Conservation (phyloP, 139 green algal genomes). For the Bryopsis sp. region DNA sequence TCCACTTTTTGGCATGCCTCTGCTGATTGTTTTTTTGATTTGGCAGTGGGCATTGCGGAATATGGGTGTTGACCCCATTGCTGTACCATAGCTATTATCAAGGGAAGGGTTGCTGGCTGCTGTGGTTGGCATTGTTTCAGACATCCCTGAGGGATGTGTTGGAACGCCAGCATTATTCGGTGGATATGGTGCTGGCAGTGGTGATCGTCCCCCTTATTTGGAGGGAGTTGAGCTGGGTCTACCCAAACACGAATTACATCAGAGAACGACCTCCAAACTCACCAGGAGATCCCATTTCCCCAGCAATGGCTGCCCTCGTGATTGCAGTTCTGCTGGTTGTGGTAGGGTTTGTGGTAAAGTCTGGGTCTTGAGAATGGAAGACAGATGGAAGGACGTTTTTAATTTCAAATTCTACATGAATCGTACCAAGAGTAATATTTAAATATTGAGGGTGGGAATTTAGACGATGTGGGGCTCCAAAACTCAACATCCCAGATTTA, state of each 20-base stretch:
- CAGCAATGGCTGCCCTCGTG: background rate
- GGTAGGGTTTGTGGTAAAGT: background rate
- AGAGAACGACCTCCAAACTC: too few species aligned
- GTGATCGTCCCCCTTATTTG: constrained; percentile 61
- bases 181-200: constrained; percentile 76
- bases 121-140: constrained; percentile 47
- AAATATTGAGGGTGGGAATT: too few species aligned
- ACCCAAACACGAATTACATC: background rate
- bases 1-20: background rate
- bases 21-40: background rate
- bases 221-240: constrained; percentile 43
- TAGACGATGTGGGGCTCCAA: too few species aligned
- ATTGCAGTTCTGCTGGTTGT: background rate
- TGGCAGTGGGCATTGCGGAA: constrained; percentile 19
- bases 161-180: constrained; percentile 52
- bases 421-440: too few species aligned
- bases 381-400: too few species aligned
- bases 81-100: constrained; percentile 13
- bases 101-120: constrained; percentile 19
- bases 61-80: constrained; percentile 16
- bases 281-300: background rate
- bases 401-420: too few species aligned
- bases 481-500: too few species aligned
- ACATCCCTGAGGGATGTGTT: constrained; percentile 39
- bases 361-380: background rate